Evolutionary conservation across 2,329 filamentous ascomycete species (phyloP).

Genomic region (Calonectria naviculata): DNA sequence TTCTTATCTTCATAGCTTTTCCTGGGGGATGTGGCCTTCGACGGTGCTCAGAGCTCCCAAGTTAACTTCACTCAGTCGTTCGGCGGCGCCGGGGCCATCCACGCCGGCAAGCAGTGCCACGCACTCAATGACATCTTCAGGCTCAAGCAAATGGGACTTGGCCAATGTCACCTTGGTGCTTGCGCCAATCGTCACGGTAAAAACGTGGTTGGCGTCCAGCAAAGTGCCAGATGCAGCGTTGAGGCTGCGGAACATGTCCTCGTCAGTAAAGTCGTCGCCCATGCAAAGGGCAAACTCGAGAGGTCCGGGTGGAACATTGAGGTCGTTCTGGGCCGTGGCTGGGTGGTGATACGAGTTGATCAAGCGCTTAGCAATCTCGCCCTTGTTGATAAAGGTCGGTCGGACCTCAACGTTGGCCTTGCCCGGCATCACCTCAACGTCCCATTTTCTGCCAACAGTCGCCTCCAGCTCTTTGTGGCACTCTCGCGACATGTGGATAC

Average conservation of each 20-base stretch:
- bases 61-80: conserved; percentile 63
- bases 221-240: conserved; percentile 66
- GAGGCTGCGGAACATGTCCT: conserved; percentile 94
- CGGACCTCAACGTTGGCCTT: conserved; percentile 98
- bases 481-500: conserved; percentile 80
- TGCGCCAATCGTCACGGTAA: conserved; percentile 91
- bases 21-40: conserved; percentile 62
- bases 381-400: conserved; percentile 98
- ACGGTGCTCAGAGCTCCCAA: conserved; percentile 65
- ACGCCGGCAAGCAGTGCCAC: conserved; percentile 66
- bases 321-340: conserved; percentile 57
- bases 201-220: conserved; percentile 73
- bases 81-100: conserved; percentile 49
- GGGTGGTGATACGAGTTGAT: conserved; percentile 76
- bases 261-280: conserved; percentile 97
- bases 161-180: conserved; percentile 93
- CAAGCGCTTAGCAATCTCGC: conserved; percentile 89
- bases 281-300: conserved; percentile 91
- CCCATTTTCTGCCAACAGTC: conserved; percentile 81
- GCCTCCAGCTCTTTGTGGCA: conserved; percentile 85
- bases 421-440: conserved; percentile 95
- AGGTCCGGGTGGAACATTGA: conserved; percentile 57
- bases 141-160: conserved; percentile 89
- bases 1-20: conserved; percentile 31
- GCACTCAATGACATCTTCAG: conserved; percentile 84